Evolutionary conservation across 352 stramenopile species (phyloP).

Genomic region (Globisporangium radiosum): DNA sequence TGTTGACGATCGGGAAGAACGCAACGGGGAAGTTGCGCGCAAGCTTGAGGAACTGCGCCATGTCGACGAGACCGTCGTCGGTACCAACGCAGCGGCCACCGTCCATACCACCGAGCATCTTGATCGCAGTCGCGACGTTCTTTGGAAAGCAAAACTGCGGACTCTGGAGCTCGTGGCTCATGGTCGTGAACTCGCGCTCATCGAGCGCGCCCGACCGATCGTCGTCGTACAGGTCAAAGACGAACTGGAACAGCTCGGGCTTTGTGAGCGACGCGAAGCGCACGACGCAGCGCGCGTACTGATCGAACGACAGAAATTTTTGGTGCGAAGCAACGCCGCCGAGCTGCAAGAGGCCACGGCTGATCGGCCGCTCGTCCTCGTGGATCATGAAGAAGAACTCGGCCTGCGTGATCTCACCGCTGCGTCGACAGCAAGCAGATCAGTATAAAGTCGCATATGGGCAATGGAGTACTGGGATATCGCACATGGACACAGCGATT

Average conservation of each 20-base stretch:
- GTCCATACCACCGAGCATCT: constrained; percentile 37
- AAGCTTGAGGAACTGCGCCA: constrained; percentile 48
- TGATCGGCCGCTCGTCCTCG: constrained; percentile 46
- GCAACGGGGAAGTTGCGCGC: constrained; percentile 40
- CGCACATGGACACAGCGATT: too few relatives aligned
- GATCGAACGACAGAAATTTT: constrained; percentile 63
- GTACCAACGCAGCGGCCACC: constrained; percentile 11
- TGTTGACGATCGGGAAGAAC: constrained; percentile 51
- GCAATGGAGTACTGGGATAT: too few relatives aligned
- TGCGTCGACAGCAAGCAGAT: constrained; percentile 6
- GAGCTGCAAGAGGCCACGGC: constrained; percentile 44
- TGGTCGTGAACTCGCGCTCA: constrained; percentile 49
- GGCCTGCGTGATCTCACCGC: constrained; percentile 61
- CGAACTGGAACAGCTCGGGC: constrained; percentile 59
- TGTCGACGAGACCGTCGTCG: constrained; percentile 36
- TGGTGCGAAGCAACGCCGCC: constrained; percentile 25
- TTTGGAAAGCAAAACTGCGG: constrained; percentile 59
- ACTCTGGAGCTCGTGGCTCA: constrained; percentile 62
- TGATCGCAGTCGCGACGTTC: constrained; percentile 52
- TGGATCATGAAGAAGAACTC: constrained; percentile 75
- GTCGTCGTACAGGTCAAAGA: constrained; percentile 65
- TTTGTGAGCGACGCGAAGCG: constrained; percentile 56
- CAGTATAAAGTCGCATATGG: too few relatives aligned
- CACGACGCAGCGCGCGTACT: constrained; percentile 52
- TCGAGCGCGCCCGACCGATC: constrained; percentile 52